phyloP scores from a whole-genome alignment of 257 asterid genomes.

The Jaltomata sinuosa region DNA sequence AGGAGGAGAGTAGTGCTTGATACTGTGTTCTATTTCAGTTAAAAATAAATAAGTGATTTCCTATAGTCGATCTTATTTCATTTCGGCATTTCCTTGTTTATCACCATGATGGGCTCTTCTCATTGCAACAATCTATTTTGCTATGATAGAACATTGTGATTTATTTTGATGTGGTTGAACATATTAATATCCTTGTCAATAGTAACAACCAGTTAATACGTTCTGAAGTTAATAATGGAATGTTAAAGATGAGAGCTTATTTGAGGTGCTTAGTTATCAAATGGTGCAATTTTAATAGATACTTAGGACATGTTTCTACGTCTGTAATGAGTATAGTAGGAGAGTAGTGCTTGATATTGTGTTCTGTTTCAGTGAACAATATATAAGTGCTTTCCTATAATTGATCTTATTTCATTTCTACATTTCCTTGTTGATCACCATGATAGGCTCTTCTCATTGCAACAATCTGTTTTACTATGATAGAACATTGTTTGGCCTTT shows the following conservation, averaged over 20 bases:
- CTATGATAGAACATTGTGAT: neutral
- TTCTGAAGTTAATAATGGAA: slow-evolving; percentile 95
- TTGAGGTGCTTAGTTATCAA: slow-evolving; percentile 53
- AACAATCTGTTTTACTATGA: no score
- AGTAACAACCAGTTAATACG: slow-evolving; percentile 92
- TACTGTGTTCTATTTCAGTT: no score
- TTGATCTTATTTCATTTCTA: no score
- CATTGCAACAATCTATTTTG: neutral
- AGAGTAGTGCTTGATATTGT: no score
- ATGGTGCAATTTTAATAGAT: neutral
- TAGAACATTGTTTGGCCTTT: no score
- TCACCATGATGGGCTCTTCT: neutral
- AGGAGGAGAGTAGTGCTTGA: neutral
- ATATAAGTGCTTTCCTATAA: no score
- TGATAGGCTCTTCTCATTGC: no score
- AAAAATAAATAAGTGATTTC: neutral
- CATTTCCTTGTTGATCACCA: no score
- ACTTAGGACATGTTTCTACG: neutral
- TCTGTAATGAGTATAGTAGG: no score
- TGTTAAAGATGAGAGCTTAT: slow-evolving; percentile 92
- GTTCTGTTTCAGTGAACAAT: no score
- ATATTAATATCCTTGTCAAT: slow-evolving; percentile 94
- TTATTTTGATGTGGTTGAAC: slow-evolving; percentile 94
- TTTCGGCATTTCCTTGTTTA: neutral
- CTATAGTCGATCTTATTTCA: neutral